Conservation (phyloP, 2,329 filamentous ascomycete genomes). For the Chaetomiaceae sp. region DNA sequence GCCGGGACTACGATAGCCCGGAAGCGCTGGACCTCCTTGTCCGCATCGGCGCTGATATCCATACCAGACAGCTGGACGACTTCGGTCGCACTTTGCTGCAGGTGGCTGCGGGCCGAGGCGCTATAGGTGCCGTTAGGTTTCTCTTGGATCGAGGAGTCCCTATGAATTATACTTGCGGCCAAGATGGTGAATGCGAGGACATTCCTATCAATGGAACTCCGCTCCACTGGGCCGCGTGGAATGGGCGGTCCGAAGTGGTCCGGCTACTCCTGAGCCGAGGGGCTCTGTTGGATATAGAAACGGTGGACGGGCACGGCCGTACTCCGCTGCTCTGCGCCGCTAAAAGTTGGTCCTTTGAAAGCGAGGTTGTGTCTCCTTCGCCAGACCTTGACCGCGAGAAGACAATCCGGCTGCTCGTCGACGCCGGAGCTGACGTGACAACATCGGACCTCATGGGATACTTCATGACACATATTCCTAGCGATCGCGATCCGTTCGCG, state of each 20-base stretch:
- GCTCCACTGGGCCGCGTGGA: background rate
- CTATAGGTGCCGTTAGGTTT: background rate
- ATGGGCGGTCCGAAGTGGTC: background rate
- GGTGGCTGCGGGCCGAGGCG: constrained; percentile 1
- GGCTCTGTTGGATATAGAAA: background rate
- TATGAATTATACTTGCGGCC: background rate
- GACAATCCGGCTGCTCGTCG: constrained; percentile 1
- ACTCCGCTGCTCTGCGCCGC: constrained; percentile 4
- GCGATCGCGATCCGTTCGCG: background rate
- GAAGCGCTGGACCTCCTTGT: background rate
- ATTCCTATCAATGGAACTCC: background rate
- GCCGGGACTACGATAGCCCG: constrained; percentile 4
- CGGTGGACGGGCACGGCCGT: background rate
- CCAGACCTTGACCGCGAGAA: background rate
- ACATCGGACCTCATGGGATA: background rate
- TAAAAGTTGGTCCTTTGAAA: background rate
- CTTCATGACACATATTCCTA: background rate
- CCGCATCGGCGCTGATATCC: background rate
- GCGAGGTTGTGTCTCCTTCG: background rate
- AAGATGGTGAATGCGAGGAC: too few relatives aligned
- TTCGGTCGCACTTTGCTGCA: background rate
- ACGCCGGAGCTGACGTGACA: constrained; percentile 1
- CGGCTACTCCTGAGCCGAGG: background rate
- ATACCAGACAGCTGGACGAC: background rate
- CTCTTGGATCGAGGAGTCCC: constrained; percentile 2